phyloP scores from a whole-genome alignment of 306 rosid genomes.

The Myrica gale region DNA sequence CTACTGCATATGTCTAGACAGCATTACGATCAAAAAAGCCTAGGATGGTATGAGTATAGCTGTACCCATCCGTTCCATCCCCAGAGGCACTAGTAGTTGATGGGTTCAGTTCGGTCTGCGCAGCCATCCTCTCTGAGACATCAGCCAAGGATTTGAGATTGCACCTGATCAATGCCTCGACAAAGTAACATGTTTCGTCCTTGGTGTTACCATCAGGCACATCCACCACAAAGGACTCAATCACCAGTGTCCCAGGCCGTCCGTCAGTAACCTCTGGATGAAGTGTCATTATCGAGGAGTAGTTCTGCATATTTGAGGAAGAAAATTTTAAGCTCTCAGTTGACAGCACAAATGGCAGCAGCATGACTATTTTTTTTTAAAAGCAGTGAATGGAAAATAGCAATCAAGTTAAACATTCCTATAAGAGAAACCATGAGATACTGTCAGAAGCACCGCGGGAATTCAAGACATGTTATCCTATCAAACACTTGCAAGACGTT shows the following conservation, averaged over 20 bases:
- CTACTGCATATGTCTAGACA: constrained; percentile 64
- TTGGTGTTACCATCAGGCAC: constrained; percentile 91
- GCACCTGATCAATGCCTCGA: constrained; percentile 89
- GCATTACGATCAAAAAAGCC: constrained; percentile 49
- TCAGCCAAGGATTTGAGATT: constrained; percentile 93
- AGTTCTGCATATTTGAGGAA: constrained; percentile 66
- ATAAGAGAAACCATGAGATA: background rate
- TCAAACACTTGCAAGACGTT: no score
- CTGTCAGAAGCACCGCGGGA: background rate
- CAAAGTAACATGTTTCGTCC: constrained; percentile 94
- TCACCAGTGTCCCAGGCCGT: constrained; percentile 88
- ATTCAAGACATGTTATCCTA: background rate
- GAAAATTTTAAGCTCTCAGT: constrained; percentile 1
- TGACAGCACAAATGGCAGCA: constrained; percentile 6
- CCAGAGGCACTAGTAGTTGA: constrained; percentile 43
- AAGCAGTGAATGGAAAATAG: background rate
- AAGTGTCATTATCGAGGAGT: constrained; percentile 80
- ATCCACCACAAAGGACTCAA: constrained; percentile 93
- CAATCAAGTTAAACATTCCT: background rate
- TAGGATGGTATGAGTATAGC: constrained; percentile 35
- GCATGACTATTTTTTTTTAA: background rate
- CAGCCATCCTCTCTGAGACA: constrained; percentile 97
- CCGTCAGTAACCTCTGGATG: constrained; percentile 90
- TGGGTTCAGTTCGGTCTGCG: constrained; percentile 69
- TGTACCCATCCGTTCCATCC: constrained; percentile 36